A percentile compares a stretch with the other conserved stretches of the same genome.
phyloP scores from a whole-genome alignment of 805 yeast genomes.

The Candida gorgasii region DNA sequence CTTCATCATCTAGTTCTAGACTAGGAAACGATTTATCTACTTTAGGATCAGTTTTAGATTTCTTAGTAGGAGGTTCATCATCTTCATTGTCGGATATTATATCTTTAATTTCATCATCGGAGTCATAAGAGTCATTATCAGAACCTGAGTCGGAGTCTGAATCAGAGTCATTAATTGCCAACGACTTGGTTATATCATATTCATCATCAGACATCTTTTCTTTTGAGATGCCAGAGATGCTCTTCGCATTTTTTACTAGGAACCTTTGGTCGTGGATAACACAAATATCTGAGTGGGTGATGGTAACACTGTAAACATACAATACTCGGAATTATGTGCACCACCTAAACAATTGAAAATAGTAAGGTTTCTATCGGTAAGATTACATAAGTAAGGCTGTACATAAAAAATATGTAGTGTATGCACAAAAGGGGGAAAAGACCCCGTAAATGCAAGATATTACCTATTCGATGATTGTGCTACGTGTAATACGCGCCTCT shows the following conservation, averaged over 20 bases:
- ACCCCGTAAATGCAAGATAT: neutral
- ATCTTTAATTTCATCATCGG: constrained; percentile 23
- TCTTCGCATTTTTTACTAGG: constrained; percentile 5
- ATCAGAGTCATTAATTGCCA: constrained; percentile 48
- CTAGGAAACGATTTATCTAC: constrained; percentile 44
- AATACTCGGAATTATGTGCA: no score
- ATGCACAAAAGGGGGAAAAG: neutral
- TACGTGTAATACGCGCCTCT: constrained; percentile 2
- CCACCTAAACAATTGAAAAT: no score
- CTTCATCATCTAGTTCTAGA: constrained; percentile 50
- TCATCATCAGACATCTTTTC: constrained; percentile 18
- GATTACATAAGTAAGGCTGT: no score
- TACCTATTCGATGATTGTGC: no score
- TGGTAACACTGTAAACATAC: neutral
- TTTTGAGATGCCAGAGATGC: constrained; percentile 8
- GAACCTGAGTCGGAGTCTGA: constrained; percentile 20
- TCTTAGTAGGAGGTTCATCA: constrained; percentile 27
- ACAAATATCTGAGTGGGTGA: no score
- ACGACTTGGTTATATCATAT: constrained; percentile 62
- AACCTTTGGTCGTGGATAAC: neutral
- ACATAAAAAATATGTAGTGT: no score
- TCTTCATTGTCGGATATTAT: constrained; percentile 52
- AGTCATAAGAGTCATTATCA: constrained; percentile 15
- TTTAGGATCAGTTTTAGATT: constrained; percentile 24
- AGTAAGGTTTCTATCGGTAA: no score